Evolutionary conservation across 257 asterid genomes (phyloP).

Genomic region (Fraxinus excelsior): DNA sequence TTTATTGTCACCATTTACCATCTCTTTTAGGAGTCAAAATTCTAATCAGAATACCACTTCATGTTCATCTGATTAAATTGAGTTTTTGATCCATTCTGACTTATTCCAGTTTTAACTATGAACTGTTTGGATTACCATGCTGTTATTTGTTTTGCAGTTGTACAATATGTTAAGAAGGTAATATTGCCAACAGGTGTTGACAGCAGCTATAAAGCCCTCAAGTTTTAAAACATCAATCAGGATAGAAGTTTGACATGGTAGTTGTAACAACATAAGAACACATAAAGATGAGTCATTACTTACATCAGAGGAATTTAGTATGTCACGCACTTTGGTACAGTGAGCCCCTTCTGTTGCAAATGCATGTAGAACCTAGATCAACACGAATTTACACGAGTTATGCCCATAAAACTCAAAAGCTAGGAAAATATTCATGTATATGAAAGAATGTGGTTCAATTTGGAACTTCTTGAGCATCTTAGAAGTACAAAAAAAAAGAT

Average conservation of each 20-base stretch:
- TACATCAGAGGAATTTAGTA: conserved; percentile 82
- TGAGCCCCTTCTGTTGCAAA: conserved; percentile 97
- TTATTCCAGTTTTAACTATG: background rate
- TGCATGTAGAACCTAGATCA: conserved; percentile 83
- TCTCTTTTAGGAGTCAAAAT: no score
- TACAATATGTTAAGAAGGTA: background rate
- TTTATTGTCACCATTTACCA: no score
- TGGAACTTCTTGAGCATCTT: conserved; percentile 1
- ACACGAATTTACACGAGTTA: conserved; percentile 1
- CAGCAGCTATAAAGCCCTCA: background rate
- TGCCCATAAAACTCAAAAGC: background rate
- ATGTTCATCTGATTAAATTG: no score
- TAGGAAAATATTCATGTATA: background rate
- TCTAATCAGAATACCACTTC: no score
- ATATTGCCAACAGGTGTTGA: background rate
- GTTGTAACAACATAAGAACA: conserved; percentile 9
- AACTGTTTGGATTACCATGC: background rate
- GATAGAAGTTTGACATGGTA: conserved; percentile 1
- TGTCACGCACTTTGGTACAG: conserved; percentile 81
- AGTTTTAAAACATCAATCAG: background rate
- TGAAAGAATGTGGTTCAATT: background rate
- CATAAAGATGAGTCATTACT: conserved; percentile 38
- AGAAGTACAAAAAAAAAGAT: background rate
- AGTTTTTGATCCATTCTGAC: background rate
- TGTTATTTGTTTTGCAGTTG: background rate